Evolutionary conservation across 164 flowering plant genomes (phyloP).

Genomic region (Magnolia officinalis): DNA sequence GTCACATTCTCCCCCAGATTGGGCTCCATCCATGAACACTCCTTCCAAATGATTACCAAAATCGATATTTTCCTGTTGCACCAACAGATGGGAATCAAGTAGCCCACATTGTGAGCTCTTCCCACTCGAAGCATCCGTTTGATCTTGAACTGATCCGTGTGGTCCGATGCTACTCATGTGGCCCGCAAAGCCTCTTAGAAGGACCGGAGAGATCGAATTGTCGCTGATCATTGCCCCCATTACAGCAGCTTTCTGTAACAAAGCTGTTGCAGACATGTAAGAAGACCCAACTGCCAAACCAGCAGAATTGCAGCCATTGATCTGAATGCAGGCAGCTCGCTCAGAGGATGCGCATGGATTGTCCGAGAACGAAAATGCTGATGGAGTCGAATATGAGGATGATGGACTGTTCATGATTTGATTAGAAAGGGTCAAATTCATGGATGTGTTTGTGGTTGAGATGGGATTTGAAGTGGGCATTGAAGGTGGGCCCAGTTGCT

Average conservation of each 20-base stretch:
- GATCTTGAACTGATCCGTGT: conserved; percentile 15
- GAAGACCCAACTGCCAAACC: conserved; percentile 15
- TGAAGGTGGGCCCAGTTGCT: conserved; percentile 26
- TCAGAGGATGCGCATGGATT: not conserved
- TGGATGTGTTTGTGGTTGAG: conserved; percentile 5
- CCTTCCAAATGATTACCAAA: not conserved
- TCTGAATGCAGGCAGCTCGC: not conserved
- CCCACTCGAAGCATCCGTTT: conserved; percentile 5
- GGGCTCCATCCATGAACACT: conserved; percentile 4
- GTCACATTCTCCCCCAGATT: not conserved
- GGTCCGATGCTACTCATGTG: conserved; percentile 1
- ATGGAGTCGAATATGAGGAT: conserved; percentile 12
- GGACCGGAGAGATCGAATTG: conserved; percentile 30
- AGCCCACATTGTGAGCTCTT: conserved; percentile 8
- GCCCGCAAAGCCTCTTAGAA: conserved; percentile 37
- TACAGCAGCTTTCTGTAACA: conserved; percentile 53
- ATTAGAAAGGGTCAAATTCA: conserved; percentile 18
- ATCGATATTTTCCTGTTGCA: not conserved
- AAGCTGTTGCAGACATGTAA: conserved; percentile 49
- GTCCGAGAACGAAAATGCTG: not conserved
- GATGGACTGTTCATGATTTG: conserved; percentile 18
- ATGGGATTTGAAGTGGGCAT: conserved; percentile 13
- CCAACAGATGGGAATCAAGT: conserved; percentile 13
- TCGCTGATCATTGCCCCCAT: conserved; percentile 51
- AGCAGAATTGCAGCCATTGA: not conserved